Percentiles rank a stretch among this genome's conserved stretches.
Conservation (phyloP, 495 filamentous ascomycete genomes). For the Amphirosellinia nigrospora region DNA sequence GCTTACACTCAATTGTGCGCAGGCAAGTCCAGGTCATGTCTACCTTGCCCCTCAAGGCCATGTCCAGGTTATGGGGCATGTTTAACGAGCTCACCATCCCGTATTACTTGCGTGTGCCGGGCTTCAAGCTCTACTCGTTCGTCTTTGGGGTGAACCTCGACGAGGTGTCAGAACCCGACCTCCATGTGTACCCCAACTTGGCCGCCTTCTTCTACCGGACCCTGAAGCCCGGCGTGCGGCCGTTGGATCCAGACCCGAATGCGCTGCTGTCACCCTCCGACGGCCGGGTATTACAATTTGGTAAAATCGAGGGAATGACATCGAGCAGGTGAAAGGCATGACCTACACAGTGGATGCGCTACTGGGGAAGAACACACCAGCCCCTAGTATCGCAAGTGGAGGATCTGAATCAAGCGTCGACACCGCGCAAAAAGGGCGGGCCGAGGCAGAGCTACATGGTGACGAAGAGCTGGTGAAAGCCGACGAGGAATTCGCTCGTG, state of each 20-base stretch:
- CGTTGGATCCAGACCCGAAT: slow-evolving; percentile 78
- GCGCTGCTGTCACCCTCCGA: slow-evolving; percentile 87
- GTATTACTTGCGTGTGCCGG: slow-evolving; percentile 86
- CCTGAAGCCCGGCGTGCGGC: slow-evolving; percentile 87
- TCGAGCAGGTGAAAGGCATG: slow-evolving; percentile 99
- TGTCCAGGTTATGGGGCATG: slow-evolving; percentile 89
- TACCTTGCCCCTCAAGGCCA: slow-evolving; percentile 89
- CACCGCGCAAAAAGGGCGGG: slow-evolving; percentile 28
- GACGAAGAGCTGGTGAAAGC: slow-evolving; percentile 71
- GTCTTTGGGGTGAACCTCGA: slow-evolving; percentile 92
- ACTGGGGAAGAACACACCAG: slow-evolving; percentile 68
- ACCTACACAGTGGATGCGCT: slow-evolving; percentile 95
- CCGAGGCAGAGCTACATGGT: slow-evolving; percentile 33
- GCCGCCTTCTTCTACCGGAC: slow-evolving; percentile 97
- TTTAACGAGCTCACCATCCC: slow-evolving; percentile 95
- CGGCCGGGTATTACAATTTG: slow-evolving; percentile 89
- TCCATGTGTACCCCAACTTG: slow-evolving; percentile 89
- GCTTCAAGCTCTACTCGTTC: slow-evolving; percentile 93
- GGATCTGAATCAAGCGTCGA: slow-evolving; percentile 28
- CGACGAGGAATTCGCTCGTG: slow-evolving; percentile 89
- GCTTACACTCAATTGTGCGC: slow-evolving; percentile 24
- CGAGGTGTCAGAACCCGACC: slow-evolving; percentile 85
- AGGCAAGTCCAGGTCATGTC: slow-evolving; percentile 97
- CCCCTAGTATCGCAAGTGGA: slow-evolving; percentile 46
- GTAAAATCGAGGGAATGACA: slow-evolving; percentile 86